Evolutionary conservation across 1,284 basidiomycete genomes (phyloP), one percentile per base, ranked within the genome.

Genomic region (Ceratobasidium sp.): DNA sequence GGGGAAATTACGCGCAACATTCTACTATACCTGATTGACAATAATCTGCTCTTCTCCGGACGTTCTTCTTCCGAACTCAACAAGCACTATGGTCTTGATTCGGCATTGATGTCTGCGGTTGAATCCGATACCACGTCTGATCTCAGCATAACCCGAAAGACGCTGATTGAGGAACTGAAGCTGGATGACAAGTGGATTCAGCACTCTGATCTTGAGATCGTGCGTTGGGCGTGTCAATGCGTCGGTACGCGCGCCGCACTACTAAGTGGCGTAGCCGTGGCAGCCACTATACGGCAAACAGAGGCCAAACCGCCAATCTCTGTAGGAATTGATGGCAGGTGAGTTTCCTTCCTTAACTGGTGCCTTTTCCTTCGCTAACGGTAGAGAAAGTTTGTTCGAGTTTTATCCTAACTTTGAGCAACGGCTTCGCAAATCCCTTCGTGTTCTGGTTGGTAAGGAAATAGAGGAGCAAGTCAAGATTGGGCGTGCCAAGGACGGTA

Each of bases 401-500:
- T 92, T 92, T 79, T 94, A 97, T 80, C 96, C 94, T 5, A 85
- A 88, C 79, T 99, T 94, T 80, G 88, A 95, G 78, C 82, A 85
- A 9, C 86, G 86, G 14, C 83, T 98, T 74, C 86, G 92, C 36
- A 87, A 89, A 57, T 91, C 94, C 0, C 80, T 99, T 60, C 83
- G 86, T n/a, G 81, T 83, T 1, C 78, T 98, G 39, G 86, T 98
- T 12, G 96, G 97, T 6, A 84, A 88, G 48, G 87, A 93, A 48
- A 88, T 91, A 3, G 94, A 95, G 82, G 85, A 87, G 78, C 84
- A 88, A 43, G 88, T 97, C 6, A 87, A 90, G 74, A 93, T 98
- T 76, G 96, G 94, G 26, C 81, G 98, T 77, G 97, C 97, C 3
- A 98, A 97, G 82, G 97, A 99, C 79, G 97, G 97, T 28, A 96